phyloP scores from a whole-genome alignment of 495 filamentous ascomycete species.

The Talaromyces liani region DNA sequence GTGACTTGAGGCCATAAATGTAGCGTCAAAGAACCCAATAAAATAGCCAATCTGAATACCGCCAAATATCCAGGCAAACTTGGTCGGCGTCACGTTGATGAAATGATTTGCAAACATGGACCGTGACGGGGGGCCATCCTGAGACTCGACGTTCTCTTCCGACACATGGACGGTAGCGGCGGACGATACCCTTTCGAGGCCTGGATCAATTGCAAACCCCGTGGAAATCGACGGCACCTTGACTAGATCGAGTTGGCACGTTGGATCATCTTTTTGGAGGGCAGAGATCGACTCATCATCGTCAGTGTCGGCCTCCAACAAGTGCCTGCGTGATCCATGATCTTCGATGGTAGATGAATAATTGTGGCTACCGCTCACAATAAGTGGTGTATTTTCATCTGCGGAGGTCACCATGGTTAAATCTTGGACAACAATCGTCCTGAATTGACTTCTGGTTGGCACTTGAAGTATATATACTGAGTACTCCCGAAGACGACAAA shows the following conservation, averaged over 20 bases:
- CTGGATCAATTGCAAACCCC: slow-evolving; percentile 24
- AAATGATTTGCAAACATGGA: slow-evolving; percentile 27
- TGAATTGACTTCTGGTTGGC: not conserved
- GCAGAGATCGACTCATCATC: not conserved
- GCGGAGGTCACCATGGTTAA: not conserved
- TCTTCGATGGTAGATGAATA: not conserved
- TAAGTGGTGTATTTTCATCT: slow-evolving; percentile 22
- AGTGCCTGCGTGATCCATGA: not conserved
- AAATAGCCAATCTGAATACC: slow-evolving; percentile 41
- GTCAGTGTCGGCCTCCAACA: not conserved
- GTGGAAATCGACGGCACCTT: slow-evolving; percentile 26
- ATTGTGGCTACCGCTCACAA: slow-evolving; percentile 9
- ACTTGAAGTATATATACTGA: not conserved
- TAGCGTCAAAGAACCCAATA: slow-evolving; percentile 62
- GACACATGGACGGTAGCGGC: slow-evolving; percentile 9
- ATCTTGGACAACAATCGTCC: not conserved
- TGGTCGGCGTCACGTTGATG: slow-evolving; percentile 34
- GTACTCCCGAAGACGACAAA: not conserved
- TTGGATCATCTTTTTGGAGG: slow-evolving; percentile 13
- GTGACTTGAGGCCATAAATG: slow-evolving; percentile 75
- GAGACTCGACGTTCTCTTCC: slow-evolving; percentile 8
- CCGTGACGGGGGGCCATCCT: slow-evolving; percentile 12
- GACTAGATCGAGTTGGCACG: slow-evolving; percentile 14
- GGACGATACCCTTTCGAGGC: slow-evolving; percentile 20
- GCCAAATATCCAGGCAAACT: slow-evolving; percentile 48